Conservation (phyloP, 2,329 filamentous ascomycete species). For the Talaromyces sp. region DNA sequence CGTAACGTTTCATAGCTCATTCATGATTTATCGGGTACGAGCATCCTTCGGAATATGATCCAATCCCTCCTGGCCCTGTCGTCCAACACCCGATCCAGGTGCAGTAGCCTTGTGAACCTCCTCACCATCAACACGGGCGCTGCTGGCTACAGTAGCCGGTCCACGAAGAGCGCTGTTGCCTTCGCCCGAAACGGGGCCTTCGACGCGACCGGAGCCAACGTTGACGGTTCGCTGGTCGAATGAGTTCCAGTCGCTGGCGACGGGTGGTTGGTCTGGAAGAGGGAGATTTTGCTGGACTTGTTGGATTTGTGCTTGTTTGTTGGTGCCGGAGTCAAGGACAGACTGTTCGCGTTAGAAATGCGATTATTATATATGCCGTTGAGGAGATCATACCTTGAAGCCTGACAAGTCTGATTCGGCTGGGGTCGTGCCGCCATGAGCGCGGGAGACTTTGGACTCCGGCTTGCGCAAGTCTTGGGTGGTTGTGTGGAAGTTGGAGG, state of each 20-base stretch:
- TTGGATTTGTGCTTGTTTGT: conserved; percentile 66
- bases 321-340: conserved; percentile 40
- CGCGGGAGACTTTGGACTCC: conserved; percentile 43
- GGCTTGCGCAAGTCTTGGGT: conserved; percentile 51
- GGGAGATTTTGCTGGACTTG: conserved; percentile 71
- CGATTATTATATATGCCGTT: not conserved
- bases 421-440: conserved; percentile 44
- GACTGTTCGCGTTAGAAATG: conserved; percentile 30
- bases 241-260: conserved; percentile 76
- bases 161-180: conserved; percentile 55
- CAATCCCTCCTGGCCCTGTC: conserved; percentile 61
- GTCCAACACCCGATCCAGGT: conserved; percentile 53
- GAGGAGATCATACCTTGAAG: conserved; percentile 43
- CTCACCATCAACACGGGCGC: conserved; percentile 49
- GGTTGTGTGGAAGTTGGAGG: conserved; percentile 50
- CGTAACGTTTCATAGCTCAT: conserved; percentile 4
- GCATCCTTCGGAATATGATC: conserved; percentile 61
- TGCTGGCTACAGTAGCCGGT: conserved; percentile 59
- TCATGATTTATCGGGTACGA: conserved; percentile 47
- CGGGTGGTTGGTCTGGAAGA: conserved; percentile 73
- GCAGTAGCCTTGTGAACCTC: conserved; percentile 56
- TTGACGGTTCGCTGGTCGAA: conserved; percentile 67
- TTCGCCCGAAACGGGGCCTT: conserved; percentile 54
- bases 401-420: conserved; percentile 46
- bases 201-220: conserved; percentile 62